Evolutionary conservation across 805 yeast genomes (phyloP).

Genomic region (Debaryomyces castellii): DNA sequence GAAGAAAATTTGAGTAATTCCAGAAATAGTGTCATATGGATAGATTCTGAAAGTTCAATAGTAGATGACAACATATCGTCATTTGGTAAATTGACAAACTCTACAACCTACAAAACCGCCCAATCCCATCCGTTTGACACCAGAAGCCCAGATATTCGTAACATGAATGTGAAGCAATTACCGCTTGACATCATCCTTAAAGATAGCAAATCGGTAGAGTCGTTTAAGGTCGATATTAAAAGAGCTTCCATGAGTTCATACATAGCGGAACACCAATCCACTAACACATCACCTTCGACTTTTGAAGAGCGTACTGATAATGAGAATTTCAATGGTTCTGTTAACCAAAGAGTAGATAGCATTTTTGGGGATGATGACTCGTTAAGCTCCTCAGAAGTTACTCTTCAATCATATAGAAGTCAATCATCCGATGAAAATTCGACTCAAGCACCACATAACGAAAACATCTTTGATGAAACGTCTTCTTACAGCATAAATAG

Average conservation of each 20-base stretch:
- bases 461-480: neutral
- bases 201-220: constrained; percentile 22
- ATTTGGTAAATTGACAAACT: neutral
- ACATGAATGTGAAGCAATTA: constrained; percentile 11
- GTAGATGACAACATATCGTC: neutral
- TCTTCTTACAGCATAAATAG: neutral
- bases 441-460: neutral
- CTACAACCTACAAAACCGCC: too few species aligned
- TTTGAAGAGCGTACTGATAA: neutral
- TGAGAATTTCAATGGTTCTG: neutral
- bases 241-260: neutral
- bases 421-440: neutral
- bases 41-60: constrained; percentile 15
- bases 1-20: constrained; percentile 9
- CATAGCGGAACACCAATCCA: neutral
- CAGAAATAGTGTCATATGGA: constrained; percentile 19
- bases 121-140: neutral
- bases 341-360: neutral
- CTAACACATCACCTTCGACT: neutral
- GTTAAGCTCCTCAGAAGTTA: neutral
- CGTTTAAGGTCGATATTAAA: constrained; percentile 23
- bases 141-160: neutral
- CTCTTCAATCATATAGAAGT: neutral
- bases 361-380: neutral
- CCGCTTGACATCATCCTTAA: constrained; percentile 20